phyloP scores from a whole-genome alignment of 345 rosid genomes.

The Adansonia digitata region DNA sequence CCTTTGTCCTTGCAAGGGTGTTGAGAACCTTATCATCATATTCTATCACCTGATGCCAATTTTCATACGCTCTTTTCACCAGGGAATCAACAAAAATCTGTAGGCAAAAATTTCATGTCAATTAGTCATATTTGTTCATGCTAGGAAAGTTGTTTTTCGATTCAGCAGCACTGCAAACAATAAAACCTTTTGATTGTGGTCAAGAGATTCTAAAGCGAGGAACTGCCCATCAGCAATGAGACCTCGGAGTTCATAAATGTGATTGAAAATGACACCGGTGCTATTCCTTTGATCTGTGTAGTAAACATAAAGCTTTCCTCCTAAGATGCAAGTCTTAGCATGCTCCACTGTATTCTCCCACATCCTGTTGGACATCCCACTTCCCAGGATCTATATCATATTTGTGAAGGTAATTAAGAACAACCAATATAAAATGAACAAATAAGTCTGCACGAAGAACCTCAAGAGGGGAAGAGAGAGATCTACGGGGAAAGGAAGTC shows the following conservation, averaged over 20 bases:
- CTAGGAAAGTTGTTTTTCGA: background rate
- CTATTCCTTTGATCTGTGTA: constrained; percentile 47
- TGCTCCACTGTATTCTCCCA: constrained; percentile 95
- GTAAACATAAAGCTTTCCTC: constrained; percentile 76
- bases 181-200: constrained; percentile 66
- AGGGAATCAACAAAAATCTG: constrained; percentile 79
- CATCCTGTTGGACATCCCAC: constrained; percentile 97
- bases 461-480: background rate
- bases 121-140: background rate
- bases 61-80: constrained; percentile 82
- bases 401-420: background rate
- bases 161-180: background rate
- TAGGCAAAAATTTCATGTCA: constrained; percentile 15
- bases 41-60: constrained; percentile 82
- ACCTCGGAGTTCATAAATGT: constrained; percentile 80
- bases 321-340: constrained; percentile 86
- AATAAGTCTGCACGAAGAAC: background rate
- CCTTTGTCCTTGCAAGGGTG: constrained; percentile 39
- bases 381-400: constrained; percentile 67
- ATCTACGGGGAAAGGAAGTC: constrained; percentile 2
- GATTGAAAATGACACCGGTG: constrained; percentile 75
- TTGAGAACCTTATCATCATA: constrained; percentile 72
- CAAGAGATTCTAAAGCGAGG: constrained; percentile 63
- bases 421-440: constrained; percentile 5
- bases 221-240: constrained; percentile 76